Conservation (phyloP, 108 stramenopile species). For the Bacterosira constricta region DNA sequence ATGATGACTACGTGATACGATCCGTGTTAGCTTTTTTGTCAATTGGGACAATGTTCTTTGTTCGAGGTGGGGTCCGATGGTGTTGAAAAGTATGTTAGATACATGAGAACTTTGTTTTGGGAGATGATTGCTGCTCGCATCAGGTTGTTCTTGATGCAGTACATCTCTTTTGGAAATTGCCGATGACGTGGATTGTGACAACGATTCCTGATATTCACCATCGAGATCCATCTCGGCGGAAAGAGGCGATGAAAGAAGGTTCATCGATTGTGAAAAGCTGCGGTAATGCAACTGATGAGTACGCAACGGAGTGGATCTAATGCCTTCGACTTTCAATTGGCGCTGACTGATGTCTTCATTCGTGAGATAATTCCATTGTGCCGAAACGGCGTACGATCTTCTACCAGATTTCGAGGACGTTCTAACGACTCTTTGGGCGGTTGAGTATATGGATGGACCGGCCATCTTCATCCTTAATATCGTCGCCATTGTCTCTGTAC, state of each 20-base stretch:
- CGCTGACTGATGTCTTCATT: neutral
- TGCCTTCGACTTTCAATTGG: no score
- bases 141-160: neutral
- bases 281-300: neutral
- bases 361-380: no score
- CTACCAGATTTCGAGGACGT: no score
- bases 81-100: constrained; percentile 37
- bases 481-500: neutral
- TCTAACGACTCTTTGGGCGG: neutral
- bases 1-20: constrained; percentile 27
- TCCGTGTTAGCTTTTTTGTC: constrained; percentile 23
- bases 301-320: no score
- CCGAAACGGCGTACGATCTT: no score
- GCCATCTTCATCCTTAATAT: neutral
- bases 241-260: neutral
- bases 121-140: neutral
- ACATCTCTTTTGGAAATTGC: no score
- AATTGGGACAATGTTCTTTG: constrained; percentile 31
- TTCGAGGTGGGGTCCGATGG: constrained; percentile 48
- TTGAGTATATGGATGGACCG: neutral
- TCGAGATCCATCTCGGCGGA: neutral
- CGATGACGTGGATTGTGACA: no score
- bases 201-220: no score
- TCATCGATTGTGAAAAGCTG: neutral
- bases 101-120: constrained; percentile 43